A percentile compares a stretch with the other conserved stretches of the same genome.
phyloP scores from a whole-genome alignment of 2,329 filamentous ascomycete species.

The Colletotrichum sp. region DNA sequence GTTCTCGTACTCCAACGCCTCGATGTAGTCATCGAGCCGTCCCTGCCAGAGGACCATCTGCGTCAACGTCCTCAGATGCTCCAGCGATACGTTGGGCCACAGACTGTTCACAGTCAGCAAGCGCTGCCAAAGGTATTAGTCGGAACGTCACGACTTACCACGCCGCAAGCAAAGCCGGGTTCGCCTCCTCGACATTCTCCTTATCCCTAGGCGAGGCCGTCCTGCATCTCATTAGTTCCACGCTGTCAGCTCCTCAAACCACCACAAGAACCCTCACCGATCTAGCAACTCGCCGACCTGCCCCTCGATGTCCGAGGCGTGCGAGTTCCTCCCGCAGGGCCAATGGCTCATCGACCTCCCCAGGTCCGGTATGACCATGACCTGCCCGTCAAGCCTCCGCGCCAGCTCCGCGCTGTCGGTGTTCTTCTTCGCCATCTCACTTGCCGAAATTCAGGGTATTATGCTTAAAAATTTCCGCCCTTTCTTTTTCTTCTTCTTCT shows the following conservation, averaged over 20 bases:
- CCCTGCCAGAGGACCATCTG: conserved; percentile 20
- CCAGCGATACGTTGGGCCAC: conserved; percentile 1
- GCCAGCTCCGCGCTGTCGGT: conserved; percentile 12
- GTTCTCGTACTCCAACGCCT: conserved; percentile 3
- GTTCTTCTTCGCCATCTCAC: neutral
- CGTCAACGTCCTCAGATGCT: neutral
- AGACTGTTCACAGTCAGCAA: conserved; percentile 10
- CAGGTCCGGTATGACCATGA: conserved; percentile 14
- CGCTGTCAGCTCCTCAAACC: neutral
- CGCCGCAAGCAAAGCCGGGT: conserved; percentile 14
- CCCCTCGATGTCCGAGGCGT: neutral
- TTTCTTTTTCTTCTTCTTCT: neutral
- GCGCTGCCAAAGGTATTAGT: neutral
- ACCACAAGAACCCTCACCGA: neutral
- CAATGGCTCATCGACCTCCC: conserved; percentile 5
- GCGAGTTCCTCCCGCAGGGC: conserved; percentile 3
- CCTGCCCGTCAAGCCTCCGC: conserved; percentile 1
- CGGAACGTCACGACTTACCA: neutral
- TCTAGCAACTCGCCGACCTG: neutral
- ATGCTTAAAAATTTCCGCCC: neutral
- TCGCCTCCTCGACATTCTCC: conserved; percentile 1
- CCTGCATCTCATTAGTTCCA: neutral
- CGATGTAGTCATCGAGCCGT: conserved; percentile 17
- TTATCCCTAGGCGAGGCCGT: neutral
- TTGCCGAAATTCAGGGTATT: neutral